Base-by-base conservation (phyloP, 331 rosid species). In the Malus hybrid region DNA sequence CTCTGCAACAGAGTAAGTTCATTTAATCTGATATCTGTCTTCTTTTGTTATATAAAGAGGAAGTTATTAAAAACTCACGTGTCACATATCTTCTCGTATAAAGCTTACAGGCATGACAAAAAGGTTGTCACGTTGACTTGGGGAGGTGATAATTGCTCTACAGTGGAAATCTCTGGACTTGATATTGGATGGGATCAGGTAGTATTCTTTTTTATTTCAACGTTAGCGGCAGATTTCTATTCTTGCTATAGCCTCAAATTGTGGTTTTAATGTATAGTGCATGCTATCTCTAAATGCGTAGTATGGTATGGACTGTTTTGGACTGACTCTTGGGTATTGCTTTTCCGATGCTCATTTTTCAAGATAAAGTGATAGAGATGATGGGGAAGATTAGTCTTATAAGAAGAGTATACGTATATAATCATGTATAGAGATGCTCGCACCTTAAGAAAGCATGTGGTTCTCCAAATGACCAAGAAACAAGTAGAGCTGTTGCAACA, bases 181-280 rank as follows among this genome's bases (percentile, higher is more conserved):
- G 97, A 95, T 85, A 81, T 95, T 73, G 99, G 99, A 80, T 95
- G 99, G 97, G 99, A 96, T 44, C 99, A 95, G 97, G 97, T 94
- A 79, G 80, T 68, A 46, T 16, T 78, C 42, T 36, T 68, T 69
- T 19, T 68, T 36, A 56, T 66, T 65, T 56, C 69, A 57, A 76
- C 39, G n/a, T n/a, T 57, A 39, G 19, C 24, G 6, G 46, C 64
- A 22, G 67, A 62, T 6, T 11, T 64, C 54, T 61, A 48, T 65
- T 24, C 71, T 75, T 32, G 14, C 52, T 64, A 20, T 59, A 13
- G 67, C 28, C 13, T 34, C 46, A 19, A 55, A 28, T 62, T 6
- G 22, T 29, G 44, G 4, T 64, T 16, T 64, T 64, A 31, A 64
- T 18, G 8, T 16, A 29, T 31, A 64, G 20, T 7, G 2, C 19